Conservation (phyloP, 495 filamentous ascomycete genomes). For the Penicillium taxi region DNA sequence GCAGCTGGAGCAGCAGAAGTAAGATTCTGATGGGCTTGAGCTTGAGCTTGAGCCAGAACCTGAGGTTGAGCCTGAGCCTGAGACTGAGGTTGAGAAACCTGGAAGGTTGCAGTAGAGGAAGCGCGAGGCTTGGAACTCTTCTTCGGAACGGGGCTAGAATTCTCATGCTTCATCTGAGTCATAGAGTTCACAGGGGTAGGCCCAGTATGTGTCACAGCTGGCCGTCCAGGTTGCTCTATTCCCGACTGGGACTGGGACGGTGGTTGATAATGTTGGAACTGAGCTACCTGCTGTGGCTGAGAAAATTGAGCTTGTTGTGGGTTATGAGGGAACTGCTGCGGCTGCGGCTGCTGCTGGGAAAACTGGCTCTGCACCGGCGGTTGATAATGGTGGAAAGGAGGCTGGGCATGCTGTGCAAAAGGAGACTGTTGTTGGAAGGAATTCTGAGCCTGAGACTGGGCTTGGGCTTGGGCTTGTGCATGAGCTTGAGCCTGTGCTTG, state of each 20-base stretch:
- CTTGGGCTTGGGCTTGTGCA: no score
- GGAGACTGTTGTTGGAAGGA: slow-evolving; percentile 14
- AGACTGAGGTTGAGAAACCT: slow-evolving; percentile 6
- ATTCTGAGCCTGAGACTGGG: slow-evolving; percentile 19
- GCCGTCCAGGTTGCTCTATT: slow-evolving; percentile 4
- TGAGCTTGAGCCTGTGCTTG: no score
- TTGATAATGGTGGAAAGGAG: slow-evolving; percentile 22
- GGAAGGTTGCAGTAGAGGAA: slow-evolving; percentile 5
- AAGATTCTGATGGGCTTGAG: neutral
- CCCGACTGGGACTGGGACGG: slow-evolving; percentile 8
- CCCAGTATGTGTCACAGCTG: slow-evolving; percentile 3
- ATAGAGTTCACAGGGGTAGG: slow-evolving; percentile 1
- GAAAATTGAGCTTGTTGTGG: slow-evolving; percentile 11
- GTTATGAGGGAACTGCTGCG: slow-evolving; percentile 7
- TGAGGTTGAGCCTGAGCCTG: slow-evolving; percentile 3
- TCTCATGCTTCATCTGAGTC: slow-evolving; percentile 8
- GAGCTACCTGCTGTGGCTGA: slow-evolving; percentile 5
- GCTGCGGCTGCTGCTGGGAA: slow-evolving; percentile 10
- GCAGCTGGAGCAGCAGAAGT: neutral
- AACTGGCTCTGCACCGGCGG: slow-evolving; percentile 6
- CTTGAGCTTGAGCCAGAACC: neutral
- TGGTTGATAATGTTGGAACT: slow-evolving; percentile 21
- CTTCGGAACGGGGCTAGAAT: slow-evolving; percentile 16
- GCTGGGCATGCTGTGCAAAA: slow-evolving; percentile 8
- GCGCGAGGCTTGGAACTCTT: slow-evolving; percentile 18